These are phyloP conservation scores for Orbilia brochopaga DNA, from an alignment of 2,329 filamentous ascomycete species.

Conservation along the genomic window DNA sequence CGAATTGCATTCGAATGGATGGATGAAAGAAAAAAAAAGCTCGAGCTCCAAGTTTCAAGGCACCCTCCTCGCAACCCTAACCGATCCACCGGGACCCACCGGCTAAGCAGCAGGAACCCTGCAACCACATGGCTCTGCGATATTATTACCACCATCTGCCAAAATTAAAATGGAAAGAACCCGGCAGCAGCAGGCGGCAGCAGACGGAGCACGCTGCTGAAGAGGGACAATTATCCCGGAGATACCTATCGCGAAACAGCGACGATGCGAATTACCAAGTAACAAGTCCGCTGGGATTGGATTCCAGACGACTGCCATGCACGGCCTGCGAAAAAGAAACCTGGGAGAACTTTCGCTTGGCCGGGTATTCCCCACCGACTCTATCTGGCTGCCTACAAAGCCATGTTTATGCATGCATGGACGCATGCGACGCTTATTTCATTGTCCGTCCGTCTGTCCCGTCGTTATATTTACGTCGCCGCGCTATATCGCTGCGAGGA, in stretches of 20 bases:
- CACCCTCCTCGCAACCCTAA: slow-evolving; percentile 29
- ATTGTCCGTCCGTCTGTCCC: background rate
- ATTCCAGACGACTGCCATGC: too few relatives aligned
- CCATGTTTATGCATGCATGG: background rate
- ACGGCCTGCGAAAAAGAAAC: too few relatives aligned
- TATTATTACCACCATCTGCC: background rate
- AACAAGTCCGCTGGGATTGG: too few relatives aligned
- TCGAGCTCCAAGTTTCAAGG: slow-evolving; percentile 44
- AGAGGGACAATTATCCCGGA: too few relatives aligned
- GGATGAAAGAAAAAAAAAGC: background rate
- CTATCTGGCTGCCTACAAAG: slow-evolving; percentile 2
- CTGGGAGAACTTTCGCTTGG: background rate
- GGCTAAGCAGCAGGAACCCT: slow-evolving; percentile 17
- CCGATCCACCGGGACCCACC: slow-evolving; percentile 39
- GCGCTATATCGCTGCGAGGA: background rate
- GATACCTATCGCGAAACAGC: too few relatives aligned
- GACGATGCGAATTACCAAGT: too few relatives aligned
- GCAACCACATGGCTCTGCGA: slow-evolving; percentile 38
- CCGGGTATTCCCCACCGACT: too few relatives aligned
- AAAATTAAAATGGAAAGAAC: background rate
- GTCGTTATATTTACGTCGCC: background rate
- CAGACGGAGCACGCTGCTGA: background rate
- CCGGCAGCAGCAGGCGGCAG: slow-evolving; percentile 5
- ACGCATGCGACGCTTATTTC: background rate
- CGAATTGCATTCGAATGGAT: too few relatives aligned